Conservation (phyloP, 116 monocot species). For the Cymodocea nodosa region DNA sequence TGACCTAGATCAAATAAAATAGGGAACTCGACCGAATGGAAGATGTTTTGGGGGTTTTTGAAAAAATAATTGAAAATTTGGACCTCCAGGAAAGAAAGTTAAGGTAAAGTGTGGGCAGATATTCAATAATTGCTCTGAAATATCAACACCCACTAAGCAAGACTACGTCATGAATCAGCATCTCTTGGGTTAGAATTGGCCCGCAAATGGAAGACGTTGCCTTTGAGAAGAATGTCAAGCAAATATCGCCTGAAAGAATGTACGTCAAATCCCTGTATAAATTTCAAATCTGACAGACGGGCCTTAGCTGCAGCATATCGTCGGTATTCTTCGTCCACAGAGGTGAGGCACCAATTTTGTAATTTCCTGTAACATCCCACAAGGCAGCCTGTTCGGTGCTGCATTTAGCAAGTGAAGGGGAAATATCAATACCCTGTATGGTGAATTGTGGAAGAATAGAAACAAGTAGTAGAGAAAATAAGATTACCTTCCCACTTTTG, state of each 20-base stretch:
- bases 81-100: not conserved
- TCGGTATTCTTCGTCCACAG: slow-evolving; percentile 32
- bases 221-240: not conserved
- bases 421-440: not conserved
- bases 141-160: too few species aligned
- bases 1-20: not conserved
- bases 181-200: not conserved
- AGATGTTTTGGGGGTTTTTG: too few species aligned
- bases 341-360: slow-evolving; percentile 28
- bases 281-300: slow-evolving; percentile 29
- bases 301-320: slow-evolving; percentile 36
- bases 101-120: not conserved
- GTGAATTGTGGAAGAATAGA: too few species aligned
- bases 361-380: slow-evolving; percentile 39
- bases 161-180: not conserved
- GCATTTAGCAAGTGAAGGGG: slow-evolving; percentile 3
- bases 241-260: not conserved
- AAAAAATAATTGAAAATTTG: not conserved
- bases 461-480: not conserved
- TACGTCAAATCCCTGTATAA: slow-evolving; percentile 34
- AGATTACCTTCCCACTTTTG: slow-evolving; percentile 61
- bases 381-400: slow-evolving; percentile 39
- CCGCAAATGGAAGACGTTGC: not conserved
- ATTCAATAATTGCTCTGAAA: not conserved
- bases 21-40: too few species aligned